Conservation (phyloP, 164 flowering plant species). For the Magnolia changhungtana region DNA sequence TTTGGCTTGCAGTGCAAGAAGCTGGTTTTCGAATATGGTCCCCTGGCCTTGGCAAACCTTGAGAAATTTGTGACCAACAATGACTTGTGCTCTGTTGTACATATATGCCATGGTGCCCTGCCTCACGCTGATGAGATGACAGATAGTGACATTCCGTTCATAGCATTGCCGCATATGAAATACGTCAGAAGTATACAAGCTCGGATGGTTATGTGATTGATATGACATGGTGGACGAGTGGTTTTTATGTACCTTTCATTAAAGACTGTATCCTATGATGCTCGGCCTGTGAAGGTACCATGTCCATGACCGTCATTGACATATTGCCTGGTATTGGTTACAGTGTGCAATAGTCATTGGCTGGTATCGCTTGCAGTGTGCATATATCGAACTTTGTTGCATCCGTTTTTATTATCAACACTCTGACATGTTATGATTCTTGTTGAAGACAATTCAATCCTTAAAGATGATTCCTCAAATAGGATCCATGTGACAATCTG, state of each 20-base stretch:
- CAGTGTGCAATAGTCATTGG: background rate
- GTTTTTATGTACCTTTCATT: background rate
- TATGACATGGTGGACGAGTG: background rate
- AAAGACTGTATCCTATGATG: background rate
- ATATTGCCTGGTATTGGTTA: background rate
- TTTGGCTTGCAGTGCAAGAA: slow-evolving; percentile 23
- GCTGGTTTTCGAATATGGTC: slow-evolving; percentile 22
- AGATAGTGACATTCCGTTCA: background rate
- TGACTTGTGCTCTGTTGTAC: slow-evolving; percentile 18
- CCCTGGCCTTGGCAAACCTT: slow-evolving; percentile 18
- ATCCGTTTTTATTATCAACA: background rate
- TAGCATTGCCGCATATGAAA: background rate
- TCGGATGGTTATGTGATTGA: slow-evolving; percentile 1
- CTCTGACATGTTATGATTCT: no score
- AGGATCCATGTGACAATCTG: no score
- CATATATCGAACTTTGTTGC: background rate
- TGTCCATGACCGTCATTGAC: background rate
- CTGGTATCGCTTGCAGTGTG: background rate
- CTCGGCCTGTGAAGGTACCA: background rate
- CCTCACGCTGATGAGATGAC: background rate
- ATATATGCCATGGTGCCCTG: slow-evolving; percentile 11
- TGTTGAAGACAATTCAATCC: no score
- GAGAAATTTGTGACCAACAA: slow-evolving; percentile 13
- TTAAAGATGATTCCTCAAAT: no score
- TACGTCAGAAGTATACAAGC: background rate